These are phyloP conservation scores for Rosa rugosa DNA, from an alignment of 306 rosid species.

Conservation along the genomic window DNA sequence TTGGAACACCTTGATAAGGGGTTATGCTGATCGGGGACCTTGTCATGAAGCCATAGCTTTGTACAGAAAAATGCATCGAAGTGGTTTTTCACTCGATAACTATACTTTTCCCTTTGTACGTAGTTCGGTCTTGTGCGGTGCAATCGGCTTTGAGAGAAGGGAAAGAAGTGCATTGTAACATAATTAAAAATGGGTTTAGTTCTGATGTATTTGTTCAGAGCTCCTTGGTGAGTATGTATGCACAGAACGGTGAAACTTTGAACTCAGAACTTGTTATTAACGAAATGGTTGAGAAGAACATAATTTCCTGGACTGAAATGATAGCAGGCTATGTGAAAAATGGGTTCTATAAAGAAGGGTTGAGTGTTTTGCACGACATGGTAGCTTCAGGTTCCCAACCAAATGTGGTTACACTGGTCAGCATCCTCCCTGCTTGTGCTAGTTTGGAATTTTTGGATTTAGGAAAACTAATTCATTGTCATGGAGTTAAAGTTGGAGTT, in stretches of 20 bases:
- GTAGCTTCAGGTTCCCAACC: constrained; percentile 30
- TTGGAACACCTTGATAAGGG: constrained; percentile 78
- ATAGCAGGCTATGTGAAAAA: constrained; percentile 32
- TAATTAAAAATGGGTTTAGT: constrained; percentile 52
- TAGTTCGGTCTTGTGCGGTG: constrained; percentile 72
- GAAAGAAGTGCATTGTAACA: constrained; percentile 57
- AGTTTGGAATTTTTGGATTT: constrained; percentile 21
- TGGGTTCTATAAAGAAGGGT: constrained; percentile 35
- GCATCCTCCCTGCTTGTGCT: constrained; percentile 35
- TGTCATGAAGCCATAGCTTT: constrained; percentile 57
- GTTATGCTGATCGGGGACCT: constrained; percentile 82
- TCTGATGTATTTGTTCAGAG: constrained; percentile 69
- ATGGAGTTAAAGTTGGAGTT: constrained; percentile 17
- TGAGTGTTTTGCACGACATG: constrained; percentile 27
- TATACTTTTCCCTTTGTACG: constrained; percentile 66
- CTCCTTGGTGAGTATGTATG: constrained; percentile 32
- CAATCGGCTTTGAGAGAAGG: constrained; percentile 67
- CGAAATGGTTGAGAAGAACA: constrained; percentile 22
- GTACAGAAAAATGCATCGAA: constrained; percentile 49
- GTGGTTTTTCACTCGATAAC: constrained; percentile 62
- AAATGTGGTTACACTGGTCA: constrained; percentile 30
- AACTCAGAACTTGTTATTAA: constrained; percentile 17
- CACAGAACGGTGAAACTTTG: constrained; percentile 28
- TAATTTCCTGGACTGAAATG: constrained; percentile 39
- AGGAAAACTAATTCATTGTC: constrained; percentile 26